Conservation (phyloP, 129 eudicot genomes). For the Tanacetum coccineum region DNA sequence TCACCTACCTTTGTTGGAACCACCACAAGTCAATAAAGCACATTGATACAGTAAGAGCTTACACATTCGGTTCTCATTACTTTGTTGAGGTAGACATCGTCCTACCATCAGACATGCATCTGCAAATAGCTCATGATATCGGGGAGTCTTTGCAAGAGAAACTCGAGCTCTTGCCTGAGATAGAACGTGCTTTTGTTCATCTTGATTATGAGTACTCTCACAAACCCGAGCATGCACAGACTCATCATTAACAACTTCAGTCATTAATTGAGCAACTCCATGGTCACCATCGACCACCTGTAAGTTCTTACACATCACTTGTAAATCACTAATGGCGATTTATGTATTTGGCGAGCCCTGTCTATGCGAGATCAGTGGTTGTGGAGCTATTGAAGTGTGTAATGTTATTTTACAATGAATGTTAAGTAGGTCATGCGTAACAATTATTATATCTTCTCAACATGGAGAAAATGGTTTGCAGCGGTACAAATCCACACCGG, state of each 20-base stretch:
- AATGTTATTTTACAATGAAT: constrained; percentile 4
- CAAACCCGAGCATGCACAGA: constrained; percentile 15
- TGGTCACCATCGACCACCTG: neutral
- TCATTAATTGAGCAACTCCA: constrained; percentile 3
- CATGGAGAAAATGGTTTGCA: too few relatives aligned
- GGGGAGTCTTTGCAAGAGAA: constrained; percentile 19
- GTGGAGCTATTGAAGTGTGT: constrained; percentile 10
- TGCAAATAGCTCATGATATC: constrained; percentile 8
- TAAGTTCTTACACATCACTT: neutral
- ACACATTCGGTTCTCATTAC: constrained; percentile 81
- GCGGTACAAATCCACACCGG: too few relatives aligned
- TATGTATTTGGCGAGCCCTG: neutral
- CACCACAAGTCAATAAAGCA: constrained; percentile 83
- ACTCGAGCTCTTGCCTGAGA: constrained; percentile 10
- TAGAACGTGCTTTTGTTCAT: constrained; percentile 20
- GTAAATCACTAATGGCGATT: neutral
- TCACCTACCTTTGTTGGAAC: constrained; percentile 88
- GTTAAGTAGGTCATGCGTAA: constrained; percentile 2
- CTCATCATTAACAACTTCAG: neutral
- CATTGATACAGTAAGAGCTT: constrained; percentile 74
- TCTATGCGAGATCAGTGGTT: constrained; percentile 1
- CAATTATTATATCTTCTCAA: neutral
- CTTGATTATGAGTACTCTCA: constrained; percentile 15
- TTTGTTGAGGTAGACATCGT: constrained; percentile 62
- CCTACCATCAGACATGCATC: constrained; percentile 14